Percentiles rank a stretch among this genome's conserved stretches.
Conservation (phyloP, 768 basidiomycete species). For the Mycena polygramma region DNA sequence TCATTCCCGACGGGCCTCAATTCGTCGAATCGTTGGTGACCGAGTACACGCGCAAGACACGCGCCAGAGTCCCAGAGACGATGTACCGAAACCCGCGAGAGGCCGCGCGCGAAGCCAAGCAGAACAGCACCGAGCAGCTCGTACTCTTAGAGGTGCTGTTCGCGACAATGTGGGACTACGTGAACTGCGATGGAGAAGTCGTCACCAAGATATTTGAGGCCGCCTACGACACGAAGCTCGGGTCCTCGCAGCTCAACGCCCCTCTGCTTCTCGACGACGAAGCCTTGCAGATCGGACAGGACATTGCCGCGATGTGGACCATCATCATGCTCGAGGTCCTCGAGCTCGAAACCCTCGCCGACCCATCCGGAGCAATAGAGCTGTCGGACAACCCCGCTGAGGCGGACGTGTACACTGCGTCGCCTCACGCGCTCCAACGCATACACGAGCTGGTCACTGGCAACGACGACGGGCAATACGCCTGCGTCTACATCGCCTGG, state of each 20-base stretch:
- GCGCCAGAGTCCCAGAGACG: constrained; percentile 60
- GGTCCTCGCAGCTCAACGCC: constrained; percentile 71
- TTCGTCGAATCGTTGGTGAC: constrained; percentile 73
- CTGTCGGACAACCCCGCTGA: constrained; percentile 64
- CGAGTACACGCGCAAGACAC: constrained; percentile 71
- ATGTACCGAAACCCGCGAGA: constrained; percentile 65
- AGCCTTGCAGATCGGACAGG: constrained; percentile 72
- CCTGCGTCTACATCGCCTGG: constrained; percentile 86
- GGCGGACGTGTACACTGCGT: constrained; percentile 68
- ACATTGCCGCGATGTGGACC: constrained; percentile 83
- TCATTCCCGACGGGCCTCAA: constrained; percentile 74
- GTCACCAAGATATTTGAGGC: constrained; percentile 75
- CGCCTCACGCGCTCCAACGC: constrained; percentile 70
- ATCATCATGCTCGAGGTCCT: constrained; percentile 83
- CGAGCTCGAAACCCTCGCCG: constrained; percentile 79
- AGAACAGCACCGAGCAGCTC: constrained; percentile 83
- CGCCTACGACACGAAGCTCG: constrained; percentile 75
- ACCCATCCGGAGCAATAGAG: constrained; percentile 61
- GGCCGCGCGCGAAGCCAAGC: constrained; percentile 79
- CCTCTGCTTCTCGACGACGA: constrained; percentile 82
- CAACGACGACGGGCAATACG: constrained; percentile 72
- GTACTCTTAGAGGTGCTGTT: constrained; percentile 89
- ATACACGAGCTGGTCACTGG: constrained; percentile 78
- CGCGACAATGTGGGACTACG: constrained; percentile 87
- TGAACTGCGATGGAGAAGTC: constrained; percentile 72